These are phyloP conservation scores for Cadophora gregata DNA, from an alignment of 2,329 filamentous ascomycete genomes.

Conservation along the genomic window DNA sequence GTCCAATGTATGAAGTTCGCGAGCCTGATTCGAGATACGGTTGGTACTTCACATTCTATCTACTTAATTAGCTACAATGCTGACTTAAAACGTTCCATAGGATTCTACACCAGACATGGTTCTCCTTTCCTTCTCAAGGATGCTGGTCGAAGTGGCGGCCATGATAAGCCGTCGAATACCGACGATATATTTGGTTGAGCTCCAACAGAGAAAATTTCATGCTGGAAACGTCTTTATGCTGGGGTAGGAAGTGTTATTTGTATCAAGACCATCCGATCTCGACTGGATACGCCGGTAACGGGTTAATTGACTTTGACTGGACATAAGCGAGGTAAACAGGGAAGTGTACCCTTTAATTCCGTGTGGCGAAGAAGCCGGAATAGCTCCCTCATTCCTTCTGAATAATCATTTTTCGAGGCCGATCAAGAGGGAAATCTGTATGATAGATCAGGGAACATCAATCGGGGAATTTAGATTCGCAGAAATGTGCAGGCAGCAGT, in stretches of 20 bases:
- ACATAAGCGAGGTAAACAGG: neutral
- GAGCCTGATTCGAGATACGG: neutral
- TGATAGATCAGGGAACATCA: neutral
- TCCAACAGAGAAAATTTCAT: neutral
- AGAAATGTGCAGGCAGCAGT: neutral
- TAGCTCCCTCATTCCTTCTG: no score
- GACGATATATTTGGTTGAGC: neutral
- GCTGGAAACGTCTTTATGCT: neutral
- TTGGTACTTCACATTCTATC: neutral
- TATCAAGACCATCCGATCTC: no score
- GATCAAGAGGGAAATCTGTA: neutral
- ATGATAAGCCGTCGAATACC: neutral
- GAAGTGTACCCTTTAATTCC: no score
- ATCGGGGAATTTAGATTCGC: neutral
- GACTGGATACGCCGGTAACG: neutral
- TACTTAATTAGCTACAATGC: neutral
- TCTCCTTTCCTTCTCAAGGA: constrained; percentile 5
- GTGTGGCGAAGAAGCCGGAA: no score
- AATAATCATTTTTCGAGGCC: no score
- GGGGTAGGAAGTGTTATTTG: neutral
- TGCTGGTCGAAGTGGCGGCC: no score
- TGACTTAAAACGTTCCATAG: neutral
- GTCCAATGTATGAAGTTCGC: neutral
- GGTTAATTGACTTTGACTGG: neutral
- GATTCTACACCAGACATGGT: neutral